Evolutionary conservation across 768 basidiomycete species (phyloP), one percentile per base, ranked within the genome.

Genomic region (Pleurotus salmoneostramineus): DNA sequence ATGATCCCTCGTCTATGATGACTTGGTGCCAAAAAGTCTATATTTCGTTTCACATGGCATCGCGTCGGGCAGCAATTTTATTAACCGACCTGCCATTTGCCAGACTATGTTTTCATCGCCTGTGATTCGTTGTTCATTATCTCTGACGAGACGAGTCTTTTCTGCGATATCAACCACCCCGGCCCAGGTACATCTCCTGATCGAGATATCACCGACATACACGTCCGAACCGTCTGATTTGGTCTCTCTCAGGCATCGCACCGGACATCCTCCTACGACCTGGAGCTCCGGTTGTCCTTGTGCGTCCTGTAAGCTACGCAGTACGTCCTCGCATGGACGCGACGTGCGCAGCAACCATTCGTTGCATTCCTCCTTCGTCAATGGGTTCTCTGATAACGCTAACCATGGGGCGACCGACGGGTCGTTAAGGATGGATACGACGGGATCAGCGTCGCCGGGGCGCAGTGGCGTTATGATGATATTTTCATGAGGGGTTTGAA

Each of bases 1-100:
- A 83, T 84, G 60, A 85, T 80, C 0, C 84, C 83, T 49, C 70
- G 71, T 15, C 82, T 76, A 32, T 84, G 82, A 62, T 83, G 78
- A 43, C 75, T 74, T 8, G 76, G 69, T 2, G 71, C 75, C 36
- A 85, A 69, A 63, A 79, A 84, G 62, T 83, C 83, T 83, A 62
- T n/a, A n/a, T 6, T 49, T 46, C n/a, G n/a, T 7, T 46, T 46
- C 8, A 15, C 5, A 46, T 46, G 45, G 8, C 21, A 46, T 7
- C 14, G 21, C 21, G 45, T n/a, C 21, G 14, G n/a, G 8, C 17
- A 15, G 37, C 6, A 14, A 40, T 40, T 45, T 45, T 8, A 21
- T 12, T 6, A 49, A 68, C 2, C 40, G n/a, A 83, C 83, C 74
- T 61, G 79, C 84, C 49, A 85, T 68, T 14, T 68, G 68, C 79